Percentiles rank a stretch among this genome's conserved stretches.
These are phyloP conservation scores for Torulaspora delbrueckii DNA, from an alignment of 805 yeast species.

Conservation along the genomic window DNA sequence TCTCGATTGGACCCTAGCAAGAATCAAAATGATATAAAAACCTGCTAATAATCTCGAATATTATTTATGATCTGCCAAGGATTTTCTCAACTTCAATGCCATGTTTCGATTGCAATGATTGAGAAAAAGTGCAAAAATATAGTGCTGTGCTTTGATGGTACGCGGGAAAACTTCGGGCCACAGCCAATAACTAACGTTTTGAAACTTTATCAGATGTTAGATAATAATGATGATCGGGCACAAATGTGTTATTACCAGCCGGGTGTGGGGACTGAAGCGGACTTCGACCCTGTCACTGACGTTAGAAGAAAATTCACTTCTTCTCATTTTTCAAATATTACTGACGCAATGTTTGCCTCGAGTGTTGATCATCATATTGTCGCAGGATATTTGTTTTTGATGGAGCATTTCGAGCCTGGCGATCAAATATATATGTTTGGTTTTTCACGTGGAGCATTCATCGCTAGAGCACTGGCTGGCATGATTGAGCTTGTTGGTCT, in stretches of 20 bases:
- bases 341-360: constrained; percentile 49
- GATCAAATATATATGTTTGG: constrained; percentile 57
- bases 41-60: too few relatives aligned
- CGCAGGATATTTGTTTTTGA: constrained; percentile 51
- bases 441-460: constrained; percentile 60
- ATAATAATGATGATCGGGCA: constrained; percentile 36
- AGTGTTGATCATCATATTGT: constrained; percentile 53
- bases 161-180: constrained; percentile 53
- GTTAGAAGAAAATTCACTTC: constrained; percentile 15
- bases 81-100: too few relatives aligned
- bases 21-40: not conserved
- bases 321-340: constrained; percentile 20
- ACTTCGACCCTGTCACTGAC: constrained; percentile 35
- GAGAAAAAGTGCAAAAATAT: constrained; percentile 37
- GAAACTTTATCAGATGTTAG: constrained; percentile 48
- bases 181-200: constrained; percentile 51
- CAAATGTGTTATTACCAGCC: constrained; percentile 65
- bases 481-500: constrained; percentile 64
- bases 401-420: constrained; percentile 45
- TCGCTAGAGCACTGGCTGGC: constrained; percentile 59
- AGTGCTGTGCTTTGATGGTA: constrained; percentile 60
- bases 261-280: constrained; percentile 55
- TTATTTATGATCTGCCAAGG: too few relatives aligned
- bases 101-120: not conserved
- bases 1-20: not conserved